These are phyloP conservation scores for Trametes coccinea DNA, from an alignment of 768 basidiomycete species.

Conservation along the genomic window DNA sequence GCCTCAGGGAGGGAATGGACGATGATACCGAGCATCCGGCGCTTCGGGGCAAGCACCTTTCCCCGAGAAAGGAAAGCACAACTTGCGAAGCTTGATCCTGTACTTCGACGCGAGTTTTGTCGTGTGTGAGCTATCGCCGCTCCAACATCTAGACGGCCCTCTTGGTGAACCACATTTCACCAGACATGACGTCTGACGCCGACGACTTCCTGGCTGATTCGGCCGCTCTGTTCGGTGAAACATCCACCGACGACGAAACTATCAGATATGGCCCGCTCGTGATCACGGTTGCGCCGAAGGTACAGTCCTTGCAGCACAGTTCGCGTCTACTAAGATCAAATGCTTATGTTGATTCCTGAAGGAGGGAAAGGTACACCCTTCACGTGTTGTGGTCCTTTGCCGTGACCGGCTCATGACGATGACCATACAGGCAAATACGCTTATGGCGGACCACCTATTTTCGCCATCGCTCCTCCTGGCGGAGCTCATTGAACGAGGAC, in stretches of 20 bases:
- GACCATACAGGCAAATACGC: slow-evolving; percentile 56
- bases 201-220: slow-evolving; percentile 41
- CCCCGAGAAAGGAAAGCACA: too few species aligned
- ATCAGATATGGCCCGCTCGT: slow-evolving; percentile 55
- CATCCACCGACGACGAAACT: slow-evolving; percentile 37
- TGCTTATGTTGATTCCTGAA: slow-evolving; percentile 24
- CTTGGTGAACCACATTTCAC: too few species aligned
- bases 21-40: too few species aligned
- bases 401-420: background rate
- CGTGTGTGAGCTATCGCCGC: too few species aligned
- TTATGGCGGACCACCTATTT: slow-evolving; percentile 73
- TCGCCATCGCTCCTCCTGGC: slow-evolving; percentile 68
- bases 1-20: too few species aligned
- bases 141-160: too few species aligned
- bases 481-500: slow-evolving; percentile 59
- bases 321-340: slow-evolving; percentile 3
- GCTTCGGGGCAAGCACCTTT: too few species aligned
- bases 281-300: slow-evolving; percentile 62
- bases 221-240: slow-evolving; percentile 19
- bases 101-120: too few species aligned
- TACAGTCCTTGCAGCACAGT: slow-evolving; percentile 22
- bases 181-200: slow-evolving; percentile 13
- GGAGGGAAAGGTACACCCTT: slow-evolving; percentile 58
- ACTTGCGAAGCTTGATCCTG: too few species aligned
- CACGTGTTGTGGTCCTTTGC: background rate